phyloP scores from a whole-genome alignment of 208 protist species.

The Trypanosoma rangeli region DNA sequence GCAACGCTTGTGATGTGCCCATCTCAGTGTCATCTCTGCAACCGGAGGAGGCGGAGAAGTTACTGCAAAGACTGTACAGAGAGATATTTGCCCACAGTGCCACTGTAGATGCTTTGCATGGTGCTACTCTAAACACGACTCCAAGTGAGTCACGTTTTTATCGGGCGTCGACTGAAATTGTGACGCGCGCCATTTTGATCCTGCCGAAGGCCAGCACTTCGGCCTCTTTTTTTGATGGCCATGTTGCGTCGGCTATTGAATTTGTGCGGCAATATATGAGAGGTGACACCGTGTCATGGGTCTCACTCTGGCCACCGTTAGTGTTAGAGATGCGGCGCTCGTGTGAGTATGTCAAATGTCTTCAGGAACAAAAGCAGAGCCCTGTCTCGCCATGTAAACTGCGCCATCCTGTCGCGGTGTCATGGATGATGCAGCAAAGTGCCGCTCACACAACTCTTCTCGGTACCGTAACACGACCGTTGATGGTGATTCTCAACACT shows the following conservation, averaged over 20 bases:
- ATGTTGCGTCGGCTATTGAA: conserved; percentile 1
- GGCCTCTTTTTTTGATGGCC: not conserved
- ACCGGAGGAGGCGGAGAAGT: not conserved
- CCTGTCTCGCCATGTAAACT: not conserved
- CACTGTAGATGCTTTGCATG: not conserved
- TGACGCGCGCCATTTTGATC: not conserved
- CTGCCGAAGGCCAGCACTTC: not conserved
- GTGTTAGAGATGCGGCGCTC: conserved; percentile 21
- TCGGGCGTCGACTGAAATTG: not conserved
- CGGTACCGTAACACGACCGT: not conserved
- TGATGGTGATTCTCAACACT: conserved; percentile 23
- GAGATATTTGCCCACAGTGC: conserved; percentile 20
- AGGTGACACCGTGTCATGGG: not conserved
- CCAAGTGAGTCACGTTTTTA: conserved; percentile 4
- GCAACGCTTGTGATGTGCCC: not conserved
- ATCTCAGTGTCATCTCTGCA: not conserved
- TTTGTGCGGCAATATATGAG: not conserved
- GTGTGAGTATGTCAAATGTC: conserved; percentile 13
- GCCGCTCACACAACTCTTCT: not conserved
- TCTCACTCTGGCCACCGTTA: conserved; percentile 25
- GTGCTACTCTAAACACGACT: not conserved
- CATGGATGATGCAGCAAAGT: conserved; percentile 19
- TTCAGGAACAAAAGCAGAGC: not conserved
- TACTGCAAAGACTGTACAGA: conserved; percentile 1
- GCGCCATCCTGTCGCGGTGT: conserved; percentile 21